phyloP scores from a whole-genome alignment of 2,329 filamentous ascomycete genomes.

The Aureobasidium sp. region DNA sequence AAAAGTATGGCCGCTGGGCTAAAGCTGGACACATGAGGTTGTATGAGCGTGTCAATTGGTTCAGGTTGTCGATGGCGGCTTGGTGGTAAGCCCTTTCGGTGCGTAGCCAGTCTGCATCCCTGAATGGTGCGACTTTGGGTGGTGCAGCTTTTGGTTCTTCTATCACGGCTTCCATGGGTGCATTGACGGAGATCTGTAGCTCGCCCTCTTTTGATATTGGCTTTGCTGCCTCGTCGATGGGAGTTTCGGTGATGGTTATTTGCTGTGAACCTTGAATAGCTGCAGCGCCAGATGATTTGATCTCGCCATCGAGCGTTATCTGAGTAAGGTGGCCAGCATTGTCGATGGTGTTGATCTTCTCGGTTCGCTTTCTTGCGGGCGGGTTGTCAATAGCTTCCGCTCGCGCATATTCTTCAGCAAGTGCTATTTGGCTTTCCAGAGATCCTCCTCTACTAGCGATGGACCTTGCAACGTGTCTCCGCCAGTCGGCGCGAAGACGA shows the following conservation, averaged over 20 bases:
- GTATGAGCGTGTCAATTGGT: constrained; percentile 74
- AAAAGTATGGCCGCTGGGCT: constrained; percentile 88
- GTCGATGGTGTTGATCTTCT: constrained; percentile 38
- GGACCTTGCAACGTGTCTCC: constrained; percentile 66
- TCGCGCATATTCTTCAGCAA: constrained; percentile 64
- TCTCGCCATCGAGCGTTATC: constrained; percentile 38
- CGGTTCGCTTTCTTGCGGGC: constrained; percentile 30
- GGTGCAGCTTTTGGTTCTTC: background rate
- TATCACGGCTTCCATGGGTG: background rate
- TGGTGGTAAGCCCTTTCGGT: constrained; percentile 67
- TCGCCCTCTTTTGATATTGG: constrained; percentile 18
- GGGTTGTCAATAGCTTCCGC: constrained; percentile 65
- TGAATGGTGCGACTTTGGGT: constrained; percentile 47
- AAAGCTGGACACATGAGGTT: constrained; percentile 90
- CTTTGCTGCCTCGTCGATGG: background rate
- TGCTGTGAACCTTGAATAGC: constrained; percentile 15
- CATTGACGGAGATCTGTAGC: constrained; percentile 17
- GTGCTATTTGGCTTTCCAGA: constrained; percentile 61
- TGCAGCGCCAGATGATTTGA: constrained; percentile 25
- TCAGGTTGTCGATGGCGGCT: constrained; percentile 69
- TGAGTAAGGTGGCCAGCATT: constrained; percentile 40
- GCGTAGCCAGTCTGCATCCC: constrained; percentile 67
- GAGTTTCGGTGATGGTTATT: background rate
- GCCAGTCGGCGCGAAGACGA: constrained; percentile 75
- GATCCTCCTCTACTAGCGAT: constrained; percentile 72